phyloP scores from a whole-genome alignment of 352 stramenopile species.

The Phytophthora constricta region DNA sequence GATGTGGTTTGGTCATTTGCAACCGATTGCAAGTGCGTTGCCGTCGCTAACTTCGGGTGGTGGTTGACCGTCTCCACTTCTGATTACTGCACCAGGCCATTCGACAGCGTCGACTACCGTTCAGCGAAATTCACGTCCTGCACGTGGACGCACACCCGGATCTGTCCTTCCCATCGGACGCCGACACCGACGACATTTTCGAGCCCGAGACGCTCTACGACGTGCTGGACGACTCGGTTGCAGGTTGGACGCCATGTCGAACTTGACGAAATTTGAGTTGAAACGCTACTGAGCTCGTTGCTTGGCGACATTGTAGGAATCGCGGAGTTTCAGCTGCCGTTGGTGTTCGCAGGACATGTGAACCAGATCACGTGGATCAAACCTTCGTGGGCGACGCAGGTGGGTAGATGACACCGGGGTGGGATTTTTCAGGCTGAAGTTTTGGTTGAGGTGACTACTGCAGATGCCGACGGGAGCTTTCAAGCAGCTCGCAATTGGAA shows the following conservation, averaged over 20 bases:
- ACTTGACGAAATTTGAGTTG: background rate
- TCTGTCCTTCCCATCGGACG: constrained; percentile 67
- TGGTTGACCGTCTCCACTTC: constrained; percentile 4
- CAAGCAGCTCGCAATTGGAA: constrained; percentile 46
- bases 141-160: constrained; percentile 90
- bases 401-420: constrained; percentile 16
- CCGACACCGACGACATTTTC: constrained; percentile 62
- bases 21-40: no score
- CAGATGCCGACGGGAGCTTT: constrained; percentile 52
- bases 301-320: no score
- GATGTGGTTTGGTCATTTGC: no score
- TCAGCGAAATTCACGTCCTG: constrained; percentile 68
- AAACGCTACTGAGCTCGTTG: background rate
- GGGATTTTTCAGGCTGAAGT: background rate
- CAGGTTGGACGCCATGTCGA: constrained; percentile 25
- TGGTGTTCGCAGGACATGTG: constrained; percentile 84
- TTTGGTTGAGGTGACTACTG: background rate
- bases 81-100: constrained; percentile 63
- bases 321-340: constrained; percentile 84
- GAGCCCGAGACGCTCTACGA: constrained; percentile 78
- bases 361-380: constrained; percentile 83
- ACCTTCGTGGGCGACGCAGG: constrained; percentile 78
- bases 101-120: constrained; percentile 68
- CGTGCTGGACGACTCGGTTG: constrained; percentile 60
- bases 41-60: background rate